Conservation (phyloP, 768 basidiomycete genomes). For the Pleurotus tuoliensis region DNA sequence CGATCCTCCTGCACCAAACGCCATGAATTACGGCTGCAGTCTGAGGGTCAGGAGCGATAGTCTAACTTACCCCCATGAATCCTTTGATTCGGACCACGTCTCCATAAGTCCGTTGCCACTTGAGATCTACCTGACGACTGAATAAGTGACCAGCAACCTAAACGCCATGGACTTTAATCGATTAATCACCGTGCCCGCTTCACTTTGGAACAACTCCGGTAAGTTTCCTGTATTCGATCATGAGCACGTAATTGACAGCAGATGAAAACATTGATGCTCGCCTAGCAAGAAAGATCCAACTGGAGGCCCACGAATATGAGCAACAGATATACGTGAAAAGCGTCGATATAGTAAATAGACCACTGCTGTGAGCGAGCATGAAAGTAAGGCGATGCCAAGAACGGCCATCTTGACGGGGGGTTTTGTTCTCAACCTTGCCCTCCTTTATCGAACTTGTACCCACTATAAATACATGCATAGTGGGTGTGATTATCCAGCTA, state of each 20-base stretch:
- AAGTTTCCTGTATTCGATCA: conserved; percentile 37
- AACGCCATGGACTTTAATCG: background rate
- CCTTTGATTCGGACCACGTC: conserved; percentile 49
- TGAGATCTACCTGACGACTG: conserved; percentile 40
- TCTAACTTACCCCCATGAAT: conserved; percentile 38
- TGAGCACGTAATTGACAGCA: background rate
- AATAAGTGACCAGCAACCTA: background rate
- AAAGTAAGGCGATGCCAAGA: background rate
- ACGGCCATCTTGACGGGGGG: background rate
- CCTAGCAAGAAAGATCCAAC: conserved; percentile 47
- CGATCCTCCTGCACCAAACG: conserved; percentile 39
- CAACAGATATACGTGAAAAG: conserved; percentile 34
- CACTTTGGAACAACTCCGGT: conserved; percentile 44
- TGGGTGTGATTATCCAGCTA: too few species aligned
- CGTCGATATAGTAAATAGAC: conserved; percentile 30
- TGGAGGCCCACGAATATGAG: conserved; percentile 45
- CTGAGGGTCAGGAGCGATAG: background rate
- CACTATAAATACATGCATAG: too few species aligned
- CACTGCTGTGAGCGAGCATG: conserved; percentile 3
- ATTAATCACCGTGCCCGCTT: conserved; percentile 32
- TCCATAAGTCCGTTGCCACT: conserved; percentile 45
- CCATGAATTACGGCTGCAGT: background rate
- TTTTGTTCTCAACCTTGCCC: too few species aligned
- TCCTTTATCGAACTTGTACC: too few species aligned
- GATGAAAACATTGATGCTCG: conserved; percentile 13